phyloP scores from a whole-genome alignment of 495 filamentous ascomycete species.

The Staphylotrichum tortipilum region DNA sequence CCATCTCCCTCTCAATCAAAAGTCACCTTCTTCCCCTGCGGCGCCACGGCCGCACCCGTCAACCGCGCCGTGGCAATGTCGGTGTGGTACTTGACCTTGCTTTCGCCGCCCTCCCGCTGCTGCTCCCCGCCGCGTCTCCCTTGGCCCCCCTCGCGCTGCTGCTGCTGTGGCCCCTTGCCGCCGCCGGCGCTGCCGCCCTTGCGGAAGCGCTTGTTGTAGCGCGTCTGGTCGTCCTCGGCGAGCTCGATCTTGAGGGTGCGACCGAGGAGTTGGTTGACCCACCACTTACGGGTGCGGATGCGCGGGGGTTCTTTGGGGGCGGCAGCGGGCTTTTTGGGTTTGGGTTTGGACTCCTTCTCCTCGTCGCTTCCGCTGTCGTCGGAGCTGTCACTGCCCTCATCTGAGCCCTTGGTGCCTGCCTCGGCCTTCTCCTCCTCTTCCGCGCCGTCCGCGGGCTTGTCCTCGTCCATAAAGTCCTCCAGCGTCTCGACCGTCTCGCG shows the following conservation, averaged over 20 bases:
- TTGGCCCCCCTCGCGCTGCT: slow-evolving; percentile 46
- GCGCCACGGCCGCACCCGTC: slow-evolving; percentile 70
- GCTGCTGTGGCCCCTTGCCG: slow-evolving; percentile 10
- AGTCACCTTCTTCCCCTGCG: slow-evolving; percentile 72
- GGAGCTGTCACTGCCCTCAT: slow-evolving; percentile 23
- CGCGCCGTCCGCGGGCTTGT: slow-evolving; percentile 30
- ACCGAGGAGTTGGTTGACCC: slow-evolving; percentile 71
- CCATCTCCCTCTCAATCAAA: slow-evolving; percentile 49
- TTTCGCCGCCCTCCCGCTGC: slow-evolving; percentile 3
- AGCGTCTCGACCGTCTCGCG: slow-evolving; percentile 46
- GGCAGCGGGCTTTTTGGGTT: slow-evolving; percentile 8
- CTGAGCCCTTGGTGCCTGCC: too few relatives aligned
- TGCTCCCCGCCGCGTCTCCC: not conserved
- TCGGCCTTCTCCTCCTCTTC: slow-evolving; percentile 39
- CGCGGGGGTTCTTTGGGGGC: slow-evolving; percentile 32
- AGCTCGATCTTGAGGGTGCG: slow-evolving; percentile 80
- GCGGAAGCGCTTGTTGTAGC: slow-evolving; percentile 90
- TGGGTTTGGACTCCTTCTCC: slow-evolving; percentile 2
- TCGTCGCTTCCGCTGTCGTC: slow-evolving; percentile 2
- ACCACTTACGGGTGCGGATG: slow-evolving; percentile 60
- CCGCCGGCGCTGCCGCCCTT: slow-evolving; percentile 54
- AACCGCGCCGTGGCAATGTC: slow-evolving; percentile 40
- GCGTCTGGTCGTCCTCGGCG: slow-evolving; percentile 75
- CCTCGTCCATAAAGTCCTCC: slow-evolving; percentile 50
- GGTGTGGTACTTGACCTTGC: slow-evolving; percentile 19